These are phyloP conservation scores for Penicillium sp. DNA, from an alignment of 2,329 filamentous ascomycete genomes.

Conservation along the genomic window DNA sequence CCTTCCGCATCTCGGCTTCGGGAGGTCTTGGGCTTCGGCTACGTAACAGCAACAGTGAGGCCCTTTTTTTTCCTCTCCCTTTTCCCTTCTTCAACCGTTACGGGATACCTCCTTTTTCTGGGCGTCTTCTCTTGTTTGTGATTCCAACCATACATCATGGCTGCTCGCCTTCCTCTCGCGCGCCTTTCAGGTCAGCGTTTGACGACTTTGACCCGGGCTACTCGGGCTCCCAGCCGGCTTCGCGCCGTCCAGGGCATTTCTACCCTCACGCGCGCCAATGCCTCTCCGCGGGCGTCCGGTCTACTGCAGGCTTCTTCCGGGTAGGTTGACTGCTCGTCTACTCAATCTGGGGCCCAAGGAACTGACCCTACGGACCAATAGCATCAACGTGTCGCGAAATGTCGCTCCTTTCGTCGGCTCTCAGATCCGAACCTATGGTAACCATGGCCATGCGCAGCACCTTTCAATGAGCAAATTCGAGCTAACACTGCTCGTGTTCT, in stretches of 20 bases:
- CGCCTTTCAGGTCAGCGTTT: slow-evolving; percentile 35
- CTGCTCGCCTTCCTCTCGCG: slow-evolving; percentile 39
- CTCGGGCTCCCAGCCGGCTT: slow-evolving; percentile 26
- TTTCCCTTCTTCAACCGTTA: neutral
- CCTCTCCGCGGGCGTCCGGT: slow-evolving; percentile 20
- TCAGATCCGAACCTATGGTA: slow-evolving; percentile 41
- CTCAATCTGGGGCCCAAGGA: neutral
- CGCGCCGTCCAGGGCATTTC: slow-evolving; percentile 27
- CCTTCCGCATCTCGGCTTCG: slow-evolving; percentile 24
- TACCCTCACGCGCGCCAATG: slow-evolving; percentile 24
- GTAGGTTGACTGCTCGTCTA: slow-evolving; percentile 18
- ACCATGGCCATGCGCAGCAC: neutral
- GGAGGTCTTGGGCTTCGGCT: slow-evolving; percentile 21
- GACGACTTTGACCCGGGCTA: slow-evolving; percentile 28
- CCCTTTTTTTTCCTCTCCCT: slow-evolving; percentile 11
- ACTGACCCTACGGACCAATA: slow-evolving; percentile 11
- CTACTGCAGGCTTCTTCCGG: slow-evolving; percentile 26
- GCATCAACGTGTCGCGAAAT: slow-evolving; percentile 27
- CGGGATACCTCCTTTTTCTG: neutral
- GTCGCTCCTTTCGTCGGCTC: slow-evolving; percentile 27
- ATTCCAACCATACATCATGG: slow-evolving; percentile 30
- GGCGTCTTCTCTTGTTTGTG: neutral
- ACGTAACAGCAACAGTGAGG: slow-evolving; percentile 21
- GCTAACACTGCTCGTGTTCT: slow-evolving; percentile 11
- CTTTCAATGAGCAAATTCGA: neutral